A percentile compares a stretch with the other conserved stretches of the same genome.
Conservation (phyloP, 176 grass and related monocot genomes). For the Oryza rufipogon region DNA sequence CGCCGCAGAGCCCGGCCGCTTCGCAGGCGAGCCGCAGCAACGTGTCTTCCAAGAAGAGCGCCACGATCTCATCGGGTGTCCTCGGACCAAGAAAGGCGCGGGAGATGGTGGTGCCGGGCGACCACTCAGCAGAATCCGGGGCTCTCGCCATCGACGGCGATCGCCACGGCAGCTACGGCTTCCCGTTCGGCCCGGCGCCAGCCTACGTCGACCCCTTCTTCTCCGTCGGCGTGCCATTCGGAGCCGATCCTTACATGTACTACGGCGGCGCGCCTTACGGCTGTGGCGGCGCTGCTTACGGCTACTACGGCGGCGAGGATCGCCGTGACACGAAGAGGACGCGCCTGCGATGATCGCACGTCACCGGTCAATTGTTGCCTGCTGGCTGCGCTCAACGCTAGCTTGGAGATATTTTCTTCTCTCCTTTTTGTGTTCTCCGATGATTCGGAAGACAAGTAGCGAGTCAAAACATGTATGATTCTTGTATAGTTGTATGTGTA, state of each 20-base stretch:
- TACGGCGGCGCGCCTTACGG: constrained; percentile 11
- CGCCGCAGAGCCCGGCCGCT: neutral
- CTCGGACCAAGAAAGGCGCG: neutral
- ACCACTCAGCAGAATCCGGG: neutral
- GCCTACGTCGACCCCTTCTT: constrained; percentile 26
- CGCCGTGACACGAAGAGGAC: constrained; percentile 15
- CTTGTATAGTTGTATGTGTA: too few relatives aligned
- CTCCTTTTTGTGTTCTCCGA: too few relatives aligned
- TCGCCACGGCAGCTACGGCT: neutral
- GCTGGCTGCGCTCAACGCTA: too few relatives aligned
- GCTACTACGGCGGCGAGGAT: neutral
- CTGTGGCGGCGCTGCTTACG: neutral
- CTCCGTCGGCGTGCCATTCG: neutral
- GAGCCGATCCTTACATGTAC: constrained; percentile 19
- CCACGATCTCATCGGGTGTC: neutral
- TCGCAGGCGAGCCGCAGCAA: neutral
- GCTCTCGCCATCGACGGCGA: neutral
- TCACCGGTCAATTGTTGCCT: too few relatives aligned
- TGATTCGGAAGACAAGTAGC: neutral
- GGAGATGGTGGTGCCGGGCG: neutral
- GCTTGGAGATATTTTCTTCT: too few relatives aligned
- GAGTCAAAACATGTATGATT: too few relatives aligned
- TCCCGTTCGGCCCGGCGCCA: neutral
- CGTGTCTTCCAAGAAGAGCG: neutral
- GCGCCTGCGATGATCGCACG: neutral